Percentiles rank a stretch among this genome's conserved stretches.
These are phyloP conservation scores for Salix brachista DNA, from an alignment of 345 rosid genomes.

Conservation along the genomic window DNA sequence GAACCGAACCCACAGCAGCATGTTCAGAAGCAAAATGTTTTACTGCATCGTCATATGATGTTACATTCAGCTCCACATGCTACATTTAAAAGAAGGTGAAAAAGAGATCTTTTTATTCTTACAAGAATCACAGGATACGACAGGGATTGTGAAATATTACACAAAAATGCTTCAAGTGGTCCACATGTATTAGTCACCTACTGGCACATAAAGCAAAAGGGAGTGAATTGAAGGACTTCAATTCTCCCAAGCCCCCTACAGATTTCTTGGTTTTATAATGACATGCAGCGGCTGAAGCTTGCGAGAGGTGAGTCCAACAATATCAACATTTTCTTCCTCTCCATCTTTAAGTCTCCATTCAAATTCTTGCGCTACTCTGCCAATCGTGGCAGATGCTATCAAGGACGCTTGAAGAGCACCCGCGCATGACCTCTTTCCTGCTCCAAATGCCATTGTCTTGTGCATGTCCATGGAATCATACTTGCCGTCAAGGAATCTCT, in stretches of 20 bases:
- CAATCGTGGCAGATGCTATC: slow-evolving; percentile 53
- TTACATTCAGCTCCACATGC: too few relatives aligned
- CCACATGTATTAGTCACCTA: too few relatives aligned
- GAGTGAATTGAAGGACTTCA: too few relatives aligned
- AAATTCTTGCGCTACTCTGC: slow-evolving; percentile 74
- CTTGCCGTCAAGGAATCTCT: slow-evolving; percentile 56
- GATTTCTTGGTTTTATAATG: slow-evolving; percentile 44
- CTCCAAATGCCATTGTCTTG: slow-evolving; percentile 94
- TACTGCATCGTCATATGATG: too few relatives aligned
- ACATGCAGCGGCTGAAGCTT: slow-evolving; percentile 73
- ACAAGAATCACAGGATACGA: too few relatives aligned
- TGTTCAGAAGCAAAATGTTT: too few relatives aligned
- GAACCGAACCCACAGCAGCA: too few relatives aligned
- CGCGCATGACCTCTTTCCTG: slow-evolving; percentile 73
- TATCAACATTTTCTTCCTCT: slow-evolving; percentile 62
- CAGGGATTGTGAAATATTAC: too few relatives aligned
- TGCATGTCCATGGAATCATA: slow-evolving; percentile 52
- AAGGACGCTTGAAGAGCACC: slow-evolving; percentile 70
- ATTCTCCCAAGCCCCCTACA: neutral
- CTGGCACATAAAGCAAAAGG: too few relatives aligned
- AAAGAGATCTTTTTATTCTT: too few relatives aligned
- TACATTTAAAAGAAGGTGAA: too few relatives aligned
- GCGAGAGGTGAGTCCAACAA: slow-evolving; percentile 56
- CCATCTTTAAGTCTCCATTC: slow-evolving; percentile 65
- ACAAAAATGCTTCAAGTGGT: too few relatives aligned